Conservation (phyloP, 1,284 basidiomycete genomes). For the Bondarzewia mesenterica region DNA sequence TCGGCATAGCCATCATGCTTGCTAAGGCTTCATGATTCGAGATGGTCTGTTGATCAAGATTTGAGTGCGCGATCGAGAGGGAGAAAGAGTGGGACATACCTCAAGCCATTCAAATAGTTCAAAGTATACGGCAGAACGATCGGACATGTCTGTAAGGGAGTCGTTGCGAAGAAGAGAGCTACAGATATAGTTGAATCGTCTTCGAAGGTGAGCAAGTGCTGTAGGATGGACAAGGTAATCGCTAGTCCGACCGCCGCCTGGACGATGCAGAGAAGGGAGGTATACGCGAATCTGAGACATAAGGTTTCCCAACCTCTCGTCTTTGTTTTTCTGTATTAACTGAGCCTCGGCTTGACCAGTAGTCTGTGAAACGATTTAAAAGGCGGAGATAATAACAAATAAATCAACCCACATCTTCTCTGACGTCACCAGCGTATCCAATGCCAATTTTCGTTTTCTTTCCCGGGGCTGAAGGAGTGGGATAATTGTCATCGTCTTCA, state of each 20-base stretch:
- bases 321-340: constrained; percentile 61
- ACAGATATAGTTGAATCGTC: constrained; percentile 81
- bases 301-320: constrained; percentile 60
- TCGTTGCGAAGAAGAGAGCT: constrained; percentile 83
- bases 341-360: constrained; percentile 73
- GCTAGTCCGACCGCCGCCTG: constrained; percentile 65
- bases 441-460: constrained; percentile 69
- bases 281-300: constrained; percentile 67
- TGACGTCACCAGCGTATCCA: constrained; percentile 74
- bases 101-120: constrained; percentile 88
- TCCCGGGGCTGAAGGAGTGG: constrained; percentile 32
- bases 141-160: constrained; percentile 87
- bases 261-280: constrained; percentile 70
- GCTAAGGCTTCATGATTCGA: constrained; percentile 86
- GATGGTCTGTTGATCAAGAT: constrained; percentile 50
- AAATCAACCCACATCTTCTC: constrained; percentile 69
- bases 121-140: constrained; percentile 78
- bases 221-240: constrained; percentile 88
- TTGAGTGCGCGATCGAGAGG: constrained; percentile 4
- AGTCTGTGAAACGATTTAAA: constrained; percentile 35
- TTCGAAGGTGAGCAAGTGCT: constrained; percentile 78
- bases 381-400: constrained; percentile 7
- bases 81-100: constrained; percentile 34
- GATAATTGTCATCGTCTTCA: constrained; percentile 39
- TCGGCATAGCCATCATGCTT: constrained; percentile 94